Evolutionary conservation across 441 rosid genomes (phyloP), one percentile per base, ranked within the genome.

Genomic region (Kokia cookei): DNA sequence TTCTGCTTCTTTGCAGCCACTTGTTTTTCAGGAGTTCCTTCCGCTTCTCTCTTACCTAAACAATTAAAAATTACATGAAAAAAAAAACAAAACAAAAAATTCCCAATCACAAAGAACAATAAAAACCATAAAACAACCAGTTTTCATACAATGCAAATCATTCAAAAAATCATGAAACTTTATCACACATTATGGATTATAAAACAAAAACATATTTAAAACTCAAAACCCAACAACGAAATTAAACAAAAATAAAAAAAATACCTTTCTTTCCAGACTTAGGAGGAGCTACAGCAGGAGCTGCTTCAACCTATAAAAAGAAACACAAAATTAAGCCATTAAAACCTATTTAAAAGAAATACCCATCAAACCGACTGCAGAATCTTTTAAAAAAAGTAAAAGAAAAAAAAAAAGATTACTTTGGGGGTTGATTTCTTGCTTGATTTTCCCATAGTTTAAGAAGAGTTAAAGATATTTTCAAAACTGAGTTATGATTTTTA

Each of bases 341-440:
- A 7, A 12, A 12, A 62, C 17, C 10, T 7, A 22, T 4, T 61
- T 17, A 37, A 2, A 32, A 63, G 2, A 32, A 13, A 50, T 63
- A 24, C n/a, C 2, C 24, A 73, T 5, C 11, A n/a, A 48, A 35
- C 15, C 24, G 29, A 10, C 2, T 9, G 32, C 14, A 12, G 24
- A 10, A 11, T 11, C 12, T 24, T 11, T 9, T 9, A 4, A 24
- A 9, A 26, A 0, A 5, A 58, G 11, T 22, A 26, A n/a, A 32
- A 50, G 35, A 64, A 8, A 17, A 50, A 35, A 63, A 7, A 17
- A 50, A 51, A 35, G 0, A 50, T 24, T 35, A 73, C 76, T 24
- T 73, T 73, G 37, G 71, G 22, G 61, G 40, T 8, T 12, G 76
- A 50, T 62, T 62, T 62, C 70, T 63, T 72, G 75, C 75, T 73